These are phyloP conservation scores for Lactifluus hygrophoroides DNA, from an alignment of 768 basidiomycete species.

Conservation along the genomic window DNA sequence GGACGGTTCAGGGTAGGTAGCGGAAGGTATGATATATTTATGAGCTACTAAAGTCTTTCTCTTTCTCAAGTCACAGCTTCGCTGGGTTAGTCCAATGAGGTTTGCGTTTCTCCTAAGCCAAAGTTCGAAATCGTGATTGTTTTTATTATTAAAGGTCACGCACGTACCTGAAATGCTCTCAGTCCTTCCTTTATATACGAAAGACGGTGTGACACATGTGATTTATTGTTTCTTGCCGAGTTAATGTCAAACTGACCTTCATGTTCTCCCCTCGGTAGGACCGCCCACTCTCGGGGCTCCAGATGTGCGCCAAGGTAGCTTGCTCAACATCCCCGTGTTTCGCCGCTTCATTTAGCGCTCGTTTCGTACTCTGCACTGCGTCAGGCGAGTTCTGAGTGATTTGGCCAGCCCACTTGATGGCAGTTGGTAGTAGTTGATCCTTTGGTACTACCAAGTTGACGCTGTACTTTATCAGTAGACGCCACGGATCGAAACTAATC, in stretches of 20 bases:
- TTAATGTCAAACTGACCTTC: conserved; percentile 37
- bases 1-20: too few species aligned
- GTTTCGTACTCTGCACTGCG: conserved; percentile 68
- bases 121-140: neutral
- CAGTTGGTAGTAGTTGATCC: conserved; percentile 41
- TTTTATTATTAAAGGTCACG: neutral
- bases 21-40: too few species aligned
- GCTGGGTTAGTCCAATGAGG: neutral
- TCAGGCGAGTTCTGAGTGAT: conserved; percentile 47
- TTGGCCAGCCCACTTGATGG: conserved; percentile 46
- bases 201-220: neutral
- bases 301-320: conserved; percentile 37
- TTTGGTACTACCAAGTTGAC: conserved; percentile 39
- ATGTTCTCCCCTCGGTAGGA: conserved; percentile 60
- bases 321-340: conserved; percentile 46
- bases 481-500: neutral
- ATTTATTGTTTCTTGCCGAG: neutral
- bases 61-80: neutral
- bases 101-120: neutral
- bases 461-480: neutral
- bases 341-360: conserved; percentile 47
- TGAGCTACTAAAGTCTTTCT: too few species aligned
- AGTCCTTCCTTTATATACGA: neutral
- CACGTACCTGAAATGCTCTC: neutral
- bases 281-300: conserved; percentile 41